These are phyloP conservation scores for Alternaria postmessia DNA, from an alignment of 2,329 filamentous ascomycete species.

Conservation along the genomic window DNA sequence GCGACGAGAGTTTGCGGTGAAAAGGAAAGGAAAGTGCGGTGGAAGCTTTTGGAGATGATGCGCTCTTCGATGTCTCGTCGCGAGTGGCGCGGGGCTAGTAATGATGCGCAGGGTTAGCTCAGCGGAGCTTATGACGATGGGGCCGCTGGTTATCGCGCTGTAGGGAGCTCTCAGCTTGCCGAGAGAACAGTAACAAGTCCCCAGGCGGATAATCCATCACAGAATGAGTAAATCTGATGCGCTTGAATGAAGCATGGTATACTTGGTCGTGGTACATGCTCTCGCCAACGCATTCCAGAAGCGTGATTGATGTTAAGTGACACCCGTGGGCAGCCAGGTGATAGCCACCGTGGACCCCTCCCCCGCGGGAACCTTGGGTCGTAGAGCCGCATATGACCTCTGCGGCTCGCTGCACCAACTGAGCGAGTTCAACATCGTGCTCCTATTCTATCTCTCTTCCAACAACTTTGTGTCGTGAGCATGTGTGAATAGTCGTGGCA, in stretches of 20 bases:
- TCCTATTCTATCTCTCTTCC: background rate
- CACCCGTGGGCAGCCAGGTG: slow-evolving; percentile 10
- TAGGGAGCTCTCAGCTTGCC: background rate
- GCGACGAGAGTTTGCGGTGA: background rate
- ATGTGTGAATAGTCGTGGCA: background rate
- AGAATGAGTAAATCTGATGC: background rate
- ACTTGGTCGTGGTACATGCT: background rate
- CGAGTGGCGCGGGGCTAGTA: slow-evolving; percentile 14
- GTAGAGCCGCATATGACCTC: slow-evolving; percentile 18
- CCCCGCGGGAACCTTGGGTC: slow-evolving; percentile 12
- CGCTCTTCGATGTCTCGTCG: slow-evolving; percentile 9
- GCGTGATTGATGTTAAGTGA: slow-evolving; percentile 8
- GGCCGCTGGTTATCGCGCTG: background rate
- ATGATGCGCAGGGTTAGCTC: slow-evolving; percentile 4
- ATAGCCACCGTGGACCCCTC: slow-evolving; percentile 9
- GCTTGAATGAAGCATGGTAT: background rate
- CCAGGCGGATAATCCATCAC: background rate
- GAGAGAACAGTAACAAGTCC: background rate
- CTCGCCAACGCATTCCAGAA: background rate
- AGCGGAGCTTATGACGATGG: slow-evolving; percentile 15
- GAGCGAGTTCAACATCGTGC: background rate
- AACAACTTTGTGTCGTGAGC: background rate
- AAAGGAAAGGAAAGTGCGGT: background rate
- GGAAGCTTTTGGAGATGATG: slow-evolving; percentile 14
- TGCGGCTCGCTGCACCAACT: slow-evolving; percentile 8